A percentile compares a stretch with the other conserved stretches of the same genome.
phyloP scores from a whole-genome alignment of 768 basidiomycete species.

The Lentinus brumalis region DNA sequence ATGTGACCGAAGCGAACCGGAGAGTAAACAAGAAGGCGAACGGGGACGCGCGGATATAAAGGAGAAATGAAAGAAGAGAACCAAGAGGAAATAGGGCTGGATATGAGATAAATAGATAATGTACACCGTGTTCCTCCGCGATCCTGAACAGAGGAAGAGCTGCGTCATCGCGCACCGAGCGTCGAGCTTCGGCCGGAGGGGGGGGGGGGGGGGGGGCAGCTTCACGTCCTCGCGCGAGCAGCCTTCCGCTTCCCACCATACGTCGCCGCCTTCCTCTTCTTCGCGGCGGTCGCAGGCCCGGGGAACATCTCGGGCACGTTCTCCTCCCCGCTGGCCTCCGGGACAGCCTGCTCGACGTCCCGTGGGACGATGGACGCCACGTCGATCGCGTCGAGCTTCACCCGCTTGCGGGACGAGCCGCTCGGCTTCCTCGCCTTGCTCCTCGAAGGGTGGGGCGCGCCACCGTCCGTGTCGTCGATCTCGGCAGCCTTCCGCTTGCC shows the following conservation, averaged over 20 bases:
- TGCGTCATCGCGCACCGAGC: background rate
- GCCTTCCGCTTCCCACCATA: background rate
- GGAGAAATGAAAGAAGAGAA: background rate
- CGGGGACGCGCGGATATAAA: background rate
- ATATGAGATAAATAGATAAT: background rate
- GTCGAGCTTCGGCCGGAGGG: background rate
- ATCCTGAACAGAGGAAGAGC: background rate
- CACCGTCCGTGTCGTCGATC: slow-evolving; percentile 3
- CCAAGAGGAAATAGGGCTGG: background rate
- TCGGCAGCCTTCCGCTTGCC: background rate
- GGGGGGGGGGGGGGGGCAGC: background rate
- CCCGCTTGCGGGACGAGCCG: slow-evolving; percentile 8
- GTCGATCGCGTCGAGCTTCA: slow-evolving; percentile 1
- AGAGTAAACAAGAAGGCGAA: background rate
- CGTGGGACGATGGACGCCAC: background rate
- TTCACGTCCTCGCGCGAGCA: slow-evolving; percentile 6
- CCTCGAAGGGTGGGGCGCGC: slow-evolving; percentile 5
- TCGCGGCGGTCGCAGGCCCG: background rate
- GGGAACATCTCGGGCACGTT: background rate
- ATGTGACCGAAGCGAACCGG: background rate
- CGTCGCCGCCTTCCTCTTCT: slow-evolving; percentile 7
- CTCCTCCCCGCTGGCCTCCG: slow-evolving; percentile 7
- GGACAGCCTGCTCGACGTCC: background rate
- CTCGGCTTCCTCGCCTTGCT: slow-evolving; percentile 3
- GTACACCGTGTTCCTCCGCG: background rate